Base-by-base conservation (phyloP, 768 basidiomycete species). In the Kwoniella sp. region DNA sequence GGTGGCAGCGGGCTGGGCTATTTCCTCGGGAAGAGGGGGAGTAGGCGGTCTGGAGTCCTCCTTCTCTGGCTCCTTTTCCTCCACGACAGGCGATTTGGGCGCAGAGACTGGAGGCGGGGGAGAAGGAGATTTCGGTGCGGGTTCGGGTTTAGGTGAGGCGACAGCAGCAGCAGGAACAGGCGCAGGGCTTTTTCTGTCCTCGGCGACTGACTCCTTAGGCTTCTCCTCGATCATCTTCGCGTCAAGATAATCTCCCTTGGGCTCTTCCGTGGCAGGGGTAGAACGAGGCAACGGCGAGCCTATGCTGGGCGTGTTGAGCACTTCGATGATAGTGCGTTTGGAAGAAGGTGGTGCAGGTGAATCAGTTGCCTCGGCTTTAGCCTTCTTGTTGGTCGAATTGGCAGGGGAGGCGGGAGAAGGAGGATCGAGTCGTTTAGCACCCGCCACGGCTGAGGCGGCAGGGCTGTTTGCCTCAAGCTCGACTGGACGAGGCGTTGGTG, bases 311-410 rank as follows among this genome's bases (percentile, higher is more conserved):
- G 72, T 51, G 56, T 76, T 76, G 5, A 76, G 64, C 2, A 76
- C 74, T 63, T 76, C 74, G 37, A 73, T 72, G 27, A 73, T 60
- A 22, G 63, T 70, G 29, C 66, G 64, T 37, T 52, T 66, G 26
- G 29, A n/a, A 3, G 66, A 61, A 9, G 63, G 58, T 19, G 66
- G 58, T 19, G 57, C 29, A 29, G 63, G 33, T 1, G 60, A 46
- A 22, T 51, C 53, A 37, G 8, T 27, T 5, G 48, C 56, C 19
- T 63, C 62, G 4, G 36, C 57, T 24, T 63, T 67, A 40, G 65
- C 55, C 22, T 62, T 65, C 51, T 73, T 71, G 33, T 49, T 57
- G 12, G 48, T 37, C 49, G 36, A 46, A 40, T 19, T 48, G 25
- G 48, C 60, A 27, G 74, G 70, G 3, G 71, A 67, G 13, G 58